A percentile compares a stretch with the other conserved stretches of the same genome.
Evolutionary conservation across 2,329 filamentous ascomycete species (phyloP).

Genomic region (Stachybotrys echinatus): DNA sequence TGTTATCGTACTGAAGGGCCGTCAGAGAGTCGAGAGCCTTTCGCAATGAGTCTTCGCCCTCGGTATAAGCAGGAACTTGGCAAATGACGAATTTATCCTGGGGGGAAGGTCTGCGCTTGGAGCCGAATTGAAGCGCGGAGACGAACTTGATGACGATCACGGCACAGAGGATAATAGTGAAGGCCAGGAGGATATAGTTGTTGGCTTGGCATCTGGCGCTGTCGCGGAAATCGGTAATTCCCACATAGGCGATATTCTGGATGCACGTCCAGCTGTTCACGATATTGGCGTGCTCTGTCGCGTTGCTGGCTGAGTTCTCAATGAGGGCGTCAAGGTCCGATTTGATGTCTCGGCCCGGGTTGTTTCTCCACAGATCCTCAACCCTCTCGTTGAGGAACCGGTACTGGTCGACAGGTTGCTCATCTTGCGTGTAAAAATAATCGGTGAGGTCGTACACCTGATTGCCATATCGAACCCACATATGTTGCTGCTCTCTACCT

Average conservation of each 20-base stretch:
- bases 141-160: constrained; percentile 88
- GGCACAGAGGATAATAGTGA: constrained; percentile 75
- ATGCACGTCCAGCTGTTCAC: constrained; percentile 73
- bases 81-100: constrained; percentile 99
- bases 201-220: constrained; percentile 75
- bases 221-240: constrained; percentile 79
- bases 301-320: constrained; percentile 41
- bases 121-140: constrained; percentile 86
- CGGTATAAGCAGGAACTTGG: constrained; percentile 95
- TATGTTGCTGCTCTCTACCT: constrained; percentile 61
- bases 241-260: constrained; percentile 76
- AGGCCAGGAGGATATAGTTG: constrained; percentile 83
- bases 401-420: constrained; percentile 47
- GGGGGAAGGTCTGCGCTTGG: constrained; percentile 79
- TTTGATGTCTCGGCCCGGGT: constrained; percentile 77
- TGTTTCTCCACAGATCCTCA: constrained; percentile 62
- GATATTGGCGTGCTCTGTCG: constrained; percentile 44
- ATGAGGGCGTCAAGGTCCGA: constrained; percentile 54
- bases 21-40: constrained; percentile 94
- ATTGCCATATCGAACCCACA: constrained; percentile 75
- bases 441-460: constrained; percentile 85
- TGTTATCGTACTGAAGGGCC: constrained; percentile 94
- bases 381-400: constrained; percentile 68
- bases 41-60: constrained; percentile 90
- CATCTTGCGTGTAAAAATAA: constrained; percentile 74